These are phyloP conservation scores for Pseudogymnoascus verrucosus DNA, from an alignment of 2,329 filamentous ascomycete genomes.

Conservation along the genomic window DNA sequence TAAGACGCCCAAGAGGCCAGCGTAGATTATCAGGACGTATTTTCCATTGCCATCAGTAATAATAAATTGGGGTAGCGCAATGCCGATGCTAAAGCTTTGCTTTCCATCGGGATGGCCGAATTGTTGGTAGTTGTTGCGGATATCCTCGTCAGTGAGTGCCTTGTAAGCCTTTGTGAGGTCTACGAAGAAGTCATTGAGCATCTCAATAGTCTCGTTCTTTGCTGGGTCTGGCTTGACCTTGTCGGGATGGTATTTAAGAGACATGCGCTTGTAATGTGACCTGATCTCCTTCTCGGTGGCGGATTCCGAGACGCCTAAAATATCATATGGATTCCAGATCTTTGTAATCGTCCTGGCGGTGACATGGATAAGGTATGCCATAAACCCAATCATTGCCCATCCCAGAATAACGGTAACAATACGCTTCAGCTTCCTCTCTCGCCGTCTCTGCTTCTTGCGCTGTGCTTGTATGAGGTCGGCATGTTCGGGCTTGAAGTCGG, in stretches of 20 bases:
- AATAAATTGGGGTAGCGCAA: constrained; percentile 88
- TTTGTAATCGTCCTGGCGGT: constrained; percentile 65
- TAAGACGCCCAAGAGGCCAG: constrained; percentile 76
- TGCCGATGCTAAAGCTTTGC: constrained; percentile 96
- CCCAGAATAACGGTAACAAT: constrained; percentile 66
- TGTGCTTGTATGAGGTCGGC: constrained; percentile 74
- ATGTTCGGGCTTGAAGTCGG: constrained; percentile 74
- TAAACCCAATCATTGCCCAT: constrained; percentile 78
- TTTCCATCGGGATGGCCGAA: constrained; percentile 97
- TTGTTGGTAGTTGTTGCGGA: constrained; percentile 93
- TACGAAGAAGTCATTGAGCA: constrained; percentile 80
- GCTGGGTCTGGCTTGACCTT: constrained; percentile 75
- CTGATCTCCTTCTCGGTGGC: constrained; percentile 87
- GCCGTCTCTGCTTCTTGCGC: constrained; percentile 79
- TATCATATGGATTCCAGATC: constrained; percentile 95
- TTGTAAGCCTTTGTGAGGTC: constrained; percentile 98
- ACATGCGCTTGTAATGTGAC: constrained; percentile 78
- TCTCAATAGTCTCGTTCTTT: constrained; percentile 84
- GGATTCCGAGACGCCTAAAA: constrained; percentile 79
- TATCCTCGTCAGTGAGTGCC: constrained; percentile 90
- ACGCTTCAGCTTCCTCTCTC: constrained; percentile 82
- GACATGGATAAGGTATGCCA: constrained; percentile 82
- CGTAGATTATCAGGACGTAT: constrained; percentile 88
- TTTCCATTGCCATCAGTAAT: constrained; percentile 91
- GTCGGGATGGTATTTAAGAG: constrained; percentile 83